Evolutionary conservation across 1,284 basidiomycete species (phyloP), one percentile per base, ranked within the genome.

Genomic region (Trametes hirsuta): DNA sequence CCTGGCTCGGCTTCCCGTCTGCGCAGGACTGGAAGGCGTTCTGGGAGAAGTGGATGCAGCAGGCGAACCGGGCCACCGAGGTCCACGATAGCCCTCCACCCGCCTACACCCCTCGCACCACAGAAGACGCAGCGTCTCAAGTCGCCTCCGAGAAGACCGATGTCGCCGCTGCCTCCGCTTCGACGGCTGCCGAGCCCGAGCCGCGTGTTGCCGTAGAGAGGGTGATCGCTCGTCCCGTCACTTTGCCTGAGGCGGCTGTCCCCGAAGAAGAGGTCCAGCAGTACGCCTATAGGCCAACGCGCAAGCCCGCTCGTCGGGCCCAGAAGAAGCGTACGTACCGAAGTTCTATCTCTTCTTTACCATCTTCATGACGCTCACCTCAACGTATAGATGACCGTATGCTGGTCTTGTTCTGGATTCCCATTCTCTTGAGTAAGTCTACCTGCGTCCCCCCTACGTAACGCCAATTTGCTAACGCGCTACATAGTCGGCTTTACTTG

Each of bases 381-480:
- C 36, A 45, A 51, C 45, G 40, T 67, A 24, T 69, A 93, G 94
- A 93, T 75, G 95, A 98, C 74, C 87, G 88, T 48, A 97, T 98
- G 95, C 84, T 98, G 49, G 76, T 95, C 52, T 77, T 93, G 58
- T 97, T 98, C 82, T 98, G 95, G 95, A 83, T 97, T 66, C 95
- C 95, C 3, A 93, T 96, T 65, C 80, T 97, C 35, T 74, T 94
- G 65, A 75, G 91, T 92, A 68, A 78, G 89, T 86, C 42, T 10
- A 54, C 15, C 15, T 18, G 18, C 18, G 18, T 18, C 4, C n/a
- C 14, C 8, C 15, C 6, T n/a, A 15, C 9, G 9, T 9, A 9
- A 37, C 6, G 25, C 51, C 47, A 24, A 47, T 25, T 45, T 36
- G 56, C 66, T 62, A 54, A 64, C 46, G 54, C 53, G 55, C 46